Percentiles rank a stretch among this genome's conserved stretches.
Conservation (phyloP, 192 early-diverging fungal genomes). For the Coemansia sp. region DNA sequence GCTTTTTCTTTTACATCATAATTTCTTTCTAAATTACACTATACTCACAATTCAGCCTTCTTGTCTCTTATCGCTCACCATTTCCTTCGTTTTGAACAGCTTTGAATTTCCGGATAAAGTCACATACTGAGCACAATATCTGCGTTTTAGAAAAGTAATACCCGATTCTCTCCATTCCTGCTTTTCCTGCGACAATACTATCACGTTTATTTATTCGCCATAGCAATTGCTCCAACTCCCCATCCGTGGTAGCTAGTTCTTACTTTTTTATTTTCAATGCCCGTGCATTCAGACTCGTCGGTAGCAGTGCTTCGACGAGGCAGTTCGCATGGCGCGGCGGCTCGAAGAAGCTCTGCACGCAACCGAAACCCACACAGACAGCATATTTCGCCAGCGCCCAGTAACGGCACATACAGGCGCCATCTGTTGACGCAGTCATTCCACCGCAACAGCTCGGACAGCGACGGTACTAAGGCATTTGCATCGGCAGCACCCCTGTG, state of each 20-base stretch:
- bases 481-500: background rate
- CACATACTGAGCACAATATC: background rate
- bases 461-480: slow-evolving; percentile 10
- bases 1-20: background rate
- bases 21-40: background rate
- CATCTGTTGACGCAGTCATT: slow-evolving; percentile 18
- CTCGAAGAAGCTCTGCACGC: slow-evolving; percentile 9
- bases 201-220: background rate
- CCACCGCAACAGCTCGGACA: slow-evolving; percentile 3
- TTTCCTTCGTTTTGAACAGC: background rate
- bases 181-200: too few species aligned
- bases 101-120: slow-evolving; percentile 4
- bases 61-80: background rate
- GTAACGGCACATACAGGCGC: slow-evolving; percentile 28
- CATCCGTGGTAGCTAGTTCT: background rate
- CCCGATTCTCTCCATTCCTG: background rate
- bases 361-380: slow-evolving; percentile 12
- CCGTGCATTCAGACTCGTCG: slow-evolving; percentile 12
- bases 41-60: background rate
- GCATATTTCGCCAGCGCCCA: slow-evolving; percentile 14
- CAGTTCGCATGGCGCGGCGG: slow-evolving; percentile 5
- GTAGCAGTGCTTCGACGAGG: slow-evolving; percentile 12
- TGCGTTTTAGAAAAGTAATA: background rate
- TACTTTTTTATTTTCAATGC: slow-evolving; percentile 2
- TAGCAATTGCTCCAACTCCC: background rate